Evolutionary conservation across 2,329 filamentous ascomycete species (phyloP), one percentile per base, ranked within the genome.

Genomic region (Whalleya microplaca): DNA sequence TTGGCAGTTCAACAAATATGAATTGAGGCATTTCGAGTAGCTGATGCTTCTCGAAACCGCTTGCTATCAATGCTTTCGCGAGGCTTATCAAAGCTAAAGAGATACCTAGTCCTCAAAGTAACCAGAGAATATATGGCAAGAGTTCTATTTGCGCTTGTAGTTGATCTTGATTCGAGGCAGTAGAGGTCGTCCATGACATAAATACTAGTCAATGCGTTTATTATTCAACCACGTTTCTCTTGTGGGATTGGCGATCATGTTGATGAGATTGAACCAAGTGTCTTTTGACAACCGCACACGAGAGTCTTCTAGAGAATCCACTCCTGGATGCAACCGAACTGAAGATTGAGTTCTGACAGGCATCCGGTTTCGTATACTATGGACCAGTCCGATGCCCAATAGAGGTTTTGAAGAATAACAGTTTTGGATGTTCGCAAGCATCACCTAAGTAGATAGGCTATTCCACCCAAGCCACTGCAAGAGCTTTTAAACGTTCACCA

Each of bases 1-100:
- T 67, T 12, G 68, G 68, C 2, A 71, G 65, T 53, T 71, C 69
- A 55, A 71, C 56, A 53, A 66, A 69, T 49, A 71, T 59, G 59
- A 71, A 71, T 44, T 71, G 68, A 32, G 69, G 69, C 64, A 66
- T 66, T 41, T 43, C 23, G 18, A 14, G 18, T 27, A 21, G 32
- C 14, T 43, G 19, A 23, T 41, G 46, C 16, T 2, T 27, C 12
- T 18, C 19, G 21, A 21, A 6, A 29, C 3, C 18, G 2, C 32
- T 16, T 40, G 41, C 2, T 16, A 12, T 44, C n/a, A 46, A 45
- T 50, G 20, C 21, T 43, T 37, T 45, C 6, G 32, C 32, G 9
- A 37, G 32, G 7, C 4, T 37, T 37, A 16, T 37, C 3, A 12
- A 14, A 37, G 32, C 32, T 3, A 16, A 16, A 37, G 10, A 12